Evolutionary conservation across 1,284 basidiomycete genomes (phyloP), one percentile per base, ranked within the genome.

Genomic region (Cerioporus squamosus): DNA sequence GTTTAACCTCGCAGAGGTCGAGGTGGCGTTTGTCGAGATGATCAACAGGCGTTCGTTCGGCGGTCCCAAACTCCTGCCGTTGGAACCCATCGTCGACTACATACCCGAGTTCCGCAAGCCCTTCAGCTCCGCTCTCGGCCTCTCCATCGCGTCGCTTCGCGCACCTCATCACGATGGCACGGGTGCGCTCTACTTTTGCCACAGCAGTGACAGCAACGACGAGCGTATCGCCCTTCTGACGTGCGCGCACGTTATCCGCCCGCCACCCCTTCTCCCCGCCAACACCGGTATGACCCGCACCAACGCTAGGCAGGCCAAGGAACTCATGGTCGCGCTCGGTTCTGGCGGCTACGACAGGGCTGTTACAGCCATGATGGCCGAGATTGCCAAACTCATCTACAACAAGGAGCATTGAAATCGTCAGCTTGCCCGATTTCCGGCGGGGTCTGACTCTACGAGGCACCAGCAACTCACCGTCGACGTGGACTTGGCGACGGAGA

Each of bases 261-360:
- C 49, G 9, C 58, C 53, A 59, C 51, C 55, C n/a, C 33, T 49
- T 38, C 65, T 64, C 61, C 33, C 40, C 45, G 73, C 75, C 68
- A 71, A 57, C 59, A 63, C 29, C 29, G 29, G 29, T 29, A 5
- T 29, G n/a, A n/a, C 29, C 10, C 29, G 53, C 63, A 54, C 66
- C 53, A 61, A n/a, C 66, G 31, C 65, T 51, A 43, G 69, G 51
- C 63, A 63, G n/a, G n/a, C n/a, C 65, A 31, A 49, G 17, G 9
- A 70, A 65, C 64, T 68, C 69, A 64, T 79, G 61, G 59, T 77
- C 58, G 68, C 61, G 22, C 75, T 76, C 61, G 77, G 76, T 40
- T 67, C 8, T 60, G 57, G n/a, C 51, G 68, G 56, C 50, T 78
- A 69, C 66, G 12, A 66, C n/a, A n/a, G n/a, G 63, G 60, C 60